Percentiles rank a stretch among this genome's conserved stretches.
Conservation (phyloP, 352 stramenopile genomes). For the Phytophthora aleatoria region DNA sequence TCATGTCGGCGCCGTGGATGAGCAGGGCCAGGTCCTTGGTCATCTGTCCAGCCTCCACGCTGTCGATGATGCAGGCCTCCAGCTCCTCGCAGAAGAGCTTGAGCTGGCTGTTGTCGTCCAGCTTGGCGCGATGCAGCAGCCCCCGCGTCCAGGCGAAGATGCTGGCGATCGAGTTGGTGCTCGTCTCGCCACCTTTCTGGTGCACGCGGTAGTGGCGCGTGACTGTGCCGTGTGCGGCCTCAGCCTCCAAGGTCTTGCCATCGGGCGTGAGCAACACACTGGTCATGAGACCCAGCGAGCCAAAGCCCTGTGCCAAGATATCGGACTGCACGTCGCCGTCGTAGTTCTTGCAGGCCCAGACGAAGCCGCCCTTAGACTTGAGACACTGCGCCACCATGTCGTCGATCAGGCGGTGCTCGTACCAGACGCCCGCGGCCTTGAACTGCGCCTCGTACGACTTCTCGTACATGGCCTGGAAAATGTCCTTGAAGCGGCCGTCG, state of each 20-base stretch:
- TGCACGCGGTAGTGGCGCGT: constrained; percentile 89
- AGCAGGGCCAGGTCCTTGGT: constrained; percentile 89
- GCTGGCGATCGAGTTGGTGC: constrained; percentile 88
- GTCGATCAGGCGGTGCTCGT: constrained; percentile 89
- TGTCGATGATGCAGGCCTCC: constrained; percentile 78
- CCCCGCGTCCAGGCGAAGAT: constrained; percentile 92
- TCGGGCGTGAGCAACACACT: constrained; percentile 83
- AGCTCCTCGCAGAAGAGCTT: constrained; percentile 75
- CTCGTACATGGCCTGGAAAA: constrained; percentile 89
- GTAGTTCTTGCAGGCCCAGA: constrained; percentile 94
- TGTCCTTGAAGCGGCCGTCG: constrained; percentile 89
- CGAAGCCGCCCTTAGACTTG: constrained; percentile 89
- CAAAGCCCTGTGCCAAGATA: constrained; percentile 88
- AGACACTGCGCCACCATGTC: constrained; percentile 91
- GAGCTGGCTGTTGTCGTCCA: constrained; percentile 83
- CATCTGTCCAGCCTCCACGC: constrained; percentile 84
- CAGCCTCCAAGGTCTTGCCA: constrained; percentile 87
- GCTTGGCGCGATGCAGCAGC: constrained; percentile 81
- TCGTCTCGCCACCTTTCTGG: constrained; percentile 89
- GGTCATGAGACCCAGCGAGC: constrained; percentile 90
- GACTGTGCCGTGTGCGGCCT: constrained; percentile 90
- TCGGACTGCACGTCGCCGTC: constrained; percentile 92
- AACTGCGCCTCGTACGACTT: constrained; percentile 78
- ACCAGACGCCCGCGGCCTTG: constrained; percentile 75
- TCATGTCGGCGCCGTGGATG: constrained; percentile 77